Percentiles rank a stretch among this genome's conserved stretches.
phyloP scores from a whole-genome alignment of 2,329 filamentous ascomycete genomes.

The Fusarium sp. region DNA sequence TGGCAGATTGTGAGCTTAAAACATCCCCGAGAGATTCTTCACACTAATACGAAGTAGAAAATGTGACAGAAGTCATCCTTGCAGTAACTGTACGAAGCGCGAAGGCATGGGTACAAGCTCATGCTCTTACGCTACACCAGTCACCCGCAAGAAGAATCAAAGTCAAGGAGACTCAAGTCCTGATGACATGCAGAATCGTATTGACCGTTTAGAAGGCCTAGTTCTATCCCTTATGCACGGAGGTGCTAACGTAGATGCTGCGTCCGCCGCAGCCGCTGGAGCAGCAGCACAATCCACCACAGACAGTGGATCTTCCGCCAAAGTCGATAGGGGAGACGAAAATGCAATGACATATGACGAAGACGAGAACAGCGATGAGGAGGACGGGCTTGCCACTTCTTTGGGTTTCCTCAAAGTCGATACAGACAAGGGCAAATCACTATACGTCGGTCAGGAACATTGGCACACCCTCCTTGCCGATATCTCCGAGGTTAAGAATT shows the following conservation, averaged over 20 bases:
- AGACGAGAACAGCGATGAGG: slow-evolving; percentile 75
- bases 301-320: slow-evolving; percentile 59
- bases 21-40: neutral
- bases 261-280: slow-evolving; percentile 49
- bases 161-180: slow-evolving; percentile 71
- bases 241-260: slow-evolving; percentile 65
- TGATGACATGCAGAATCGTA: slow-evolving; percentile 98
- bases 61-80: slow-evolving; percentile 91
- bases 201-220: slow-evolving; percentile 91
- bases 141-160: slow-evolving; percentile 78
- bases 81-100: slow-evolving; percentile 93
- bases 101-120: slow-evolving; percentile 83
- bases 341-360: slow-evolving; percentile 58
- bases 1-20: slow-evolving; percentile 52
- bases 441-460: slow-evolving; percentile 85
- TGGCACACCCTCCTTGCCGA: slow-evolving; percentile 84
- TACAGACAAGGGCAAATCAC: slow-evolving; percentile 77
- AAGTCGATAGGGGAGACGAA: slow-evolving; percentile 68
- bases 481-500: slow-evolving; percentile 93
- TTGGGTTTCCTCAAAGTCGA: slow-evolving; percentile 88
- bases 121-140: slow-evolving; percentile 84
- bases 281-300: slow-evolving; percentile 54
- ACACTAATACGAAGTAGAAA: slow-evolving; percentile 67
- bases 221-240: slow-evolving; percentile 95
- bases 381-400: slow-evolving; percentile 75